Base-by-base conservation (phyloP, 305 asterid species). In the Plantago coronopus region DNA sequence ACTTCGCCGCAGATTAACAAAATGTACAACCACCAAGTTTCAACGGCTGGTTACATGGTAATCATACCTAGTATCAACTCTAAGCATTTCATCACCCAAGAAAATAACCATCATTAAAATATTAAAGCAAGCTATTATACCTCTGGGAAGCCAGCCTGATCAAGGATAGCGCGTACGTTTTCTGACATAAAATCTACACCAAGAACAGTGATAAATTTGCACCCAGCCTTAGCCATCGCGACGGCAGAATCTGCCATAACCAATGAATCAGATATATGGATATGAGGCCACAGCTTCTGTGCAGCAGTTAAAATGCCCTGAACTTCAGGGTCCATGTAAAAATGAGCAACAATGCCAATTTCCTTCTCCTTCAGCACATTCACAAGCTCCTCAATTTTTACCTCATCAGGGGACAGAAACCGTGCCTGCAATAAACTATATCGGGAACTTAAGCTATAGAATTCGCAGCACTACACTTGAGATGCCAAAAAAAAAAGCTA, bases 261-360 rank as follows among this genome's bases (percentile, higher is more conserved):
- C 62, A 91, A 74, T 40, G 98, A 91, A 81, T 91, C 98, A 37
- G 98, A 91, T 65, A 91, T 91, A 74, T 91, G 95, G 67, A 91
- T 93, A 65, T 93, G 96, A 67, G 98, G 96, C 98, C 98, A 93
- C 63, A 77, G 78, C 78, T 89, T 86, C 81, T 80, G 87, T 12
- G 98, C 97, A 38, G 97, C 96, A 44, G 97, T 93, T 74, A 93
- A 71, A 68, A 93, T 83, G 13, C 98, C 98, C 80, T 93, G 98
- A 65, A 93, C 97, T 77, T 93, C 98, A 45, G 98, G 98, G 77
- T 93, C 98, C 98, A 93, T 93, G 86, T 93, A 93, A 76, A 91
- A 93, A 69, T 93, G 98, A 11, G 98, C 96, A 68, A 81, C 98
- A 46, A 89, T 79, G 23, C 98, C 98, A 68, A 89, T 93, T 76